Percentiles rank a stretch among this genome's conserved stretches.
These are phyloP conservation scores for Fusarium chaquense DNA, from an alignment of 2,329 filamentous ascomycete species.

Conservation along the genomic window DNA sequence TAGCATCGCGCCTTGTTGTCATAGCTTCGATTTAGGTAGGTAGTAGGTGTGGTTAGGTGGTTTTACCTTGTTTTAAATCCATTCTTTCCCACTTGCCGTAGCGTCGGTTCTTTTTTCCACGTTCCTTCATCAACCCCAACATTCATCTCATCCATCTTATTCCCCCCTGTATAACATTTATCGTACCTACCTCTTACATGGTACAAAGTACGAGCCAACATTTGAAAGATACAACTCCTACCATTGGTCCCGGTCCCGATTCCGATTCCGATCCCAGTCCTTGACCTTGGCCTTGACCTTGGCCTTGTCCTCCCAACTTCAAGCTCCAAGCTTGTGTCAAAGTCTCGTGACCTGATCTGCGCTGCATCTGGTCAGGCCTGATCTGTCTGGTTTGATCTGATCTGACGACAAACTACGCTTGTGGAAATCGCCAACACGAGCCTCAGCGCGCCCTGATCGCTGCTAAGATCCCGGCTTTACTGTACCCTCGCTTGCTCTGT, in stretches of 20 bases:
- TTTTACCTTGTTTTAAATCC: slow-evolving; percentile 28
- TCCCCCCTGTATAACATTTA: neutral
- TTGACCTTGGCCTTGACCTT: slow-evolving; percentile 18
- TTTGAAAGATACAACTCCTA: slow-evolving; percentile 19
- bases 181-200: neutral
- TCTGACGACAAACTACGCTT: slow-evolving; percentile 21
- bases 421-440: slow-evolving; percentile 36
- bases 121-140: slow-evolving; percentile 31
- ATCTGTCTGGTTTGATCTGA: neutral
- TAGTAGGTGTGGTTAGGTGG: neutral
- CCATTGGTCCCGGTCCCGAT: neutral
- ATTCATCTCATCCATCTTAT: slow-evolving; percentile 16
- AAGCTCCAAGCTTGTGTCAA: slow-evolving; percentile 18
- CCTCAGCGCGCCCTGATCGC: slow-evolving; percentile 36
- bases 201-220: slow-evolving; percentile 16
- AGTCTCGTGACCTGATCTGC: slow-evolving; percentile 39
- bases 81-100: slow-evolving; percentile 36
- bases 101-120: slow-evolving; percentile 28
- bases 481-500: slow-evolving; percentile 20
- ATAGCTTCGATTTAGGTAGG: slow-evolving; percentile 23
- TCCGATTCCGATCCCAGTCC: neutral
- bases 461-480: slow-evolving; percentile 14
- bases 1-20: slow-evolving; percentile 40
- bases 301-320: slow-evolving; percentile 35
- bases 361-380: neutral